Conservation (phyloP, 306 rosid species). For the Glycyrrhiza uralensis region DNA sequence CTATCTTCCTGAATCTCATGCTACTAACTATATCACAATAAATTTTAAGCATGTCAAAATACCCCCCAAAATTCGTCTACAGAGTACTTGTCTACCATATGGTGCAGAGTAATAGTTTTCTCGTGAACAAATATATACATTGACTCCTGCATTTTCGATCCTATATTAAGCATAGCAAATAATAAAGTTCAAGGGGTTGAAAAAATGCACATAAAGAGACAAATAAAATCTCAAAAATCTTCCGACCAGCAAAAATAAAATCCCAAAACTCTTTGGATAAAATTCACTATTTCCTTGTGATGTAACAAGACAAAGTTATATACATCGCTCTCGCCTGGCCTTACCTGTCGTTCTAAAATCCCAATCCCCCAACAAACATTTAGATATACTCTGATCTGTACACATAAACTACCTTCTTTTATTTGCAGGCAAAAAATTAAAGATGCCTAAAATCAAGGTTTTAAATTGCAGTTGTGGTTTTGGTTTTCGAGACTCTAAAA, state of each 20-base stretch:
- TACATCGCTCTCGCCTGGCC: neutral
- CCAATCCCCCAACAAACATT: constrained; percentile 26
- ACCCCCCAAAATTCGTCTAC: too few species aligned
- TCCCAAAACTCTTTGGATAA: neutral
- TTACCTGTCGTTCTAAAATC: constrained; percentile 26
- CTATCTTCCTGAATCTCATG: neutral
- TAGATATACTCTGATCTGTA: constrained; percentile 20
- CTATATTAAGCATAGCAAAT: neutral
- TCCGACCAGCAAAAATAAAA: neutral
- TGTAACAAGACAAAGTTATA: constrained; percentile 26
- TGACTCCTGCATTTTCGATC: neutral
- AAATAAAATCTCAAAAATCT: neutral
- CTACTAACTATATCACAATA: too few species aligned
- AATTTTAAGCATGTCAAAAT: too few species aligned
- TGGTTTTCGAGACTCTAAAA: too few species aligned
- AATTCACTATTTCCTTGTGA: constrained; percentile 18
- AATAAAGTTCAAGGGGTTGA: neutral
- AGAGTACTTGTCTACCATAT: neutral
- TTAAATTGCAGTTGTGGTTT: too few species aligned
- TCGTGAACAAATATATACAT: neutral
- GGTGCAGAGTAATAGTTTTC: neutral
- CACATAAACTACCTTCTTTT: constrained; percentile 24
- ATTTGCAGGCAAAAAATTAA: constrained; percentile 6
- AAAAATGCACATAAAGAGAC: neutral
- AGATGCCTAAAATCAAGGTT: too few species aligned